Evolutionary conservation across 2,329 filamentous ascomycete genomes (phyloP).

Genomic region (Fusarium pininemorale): DNA sequence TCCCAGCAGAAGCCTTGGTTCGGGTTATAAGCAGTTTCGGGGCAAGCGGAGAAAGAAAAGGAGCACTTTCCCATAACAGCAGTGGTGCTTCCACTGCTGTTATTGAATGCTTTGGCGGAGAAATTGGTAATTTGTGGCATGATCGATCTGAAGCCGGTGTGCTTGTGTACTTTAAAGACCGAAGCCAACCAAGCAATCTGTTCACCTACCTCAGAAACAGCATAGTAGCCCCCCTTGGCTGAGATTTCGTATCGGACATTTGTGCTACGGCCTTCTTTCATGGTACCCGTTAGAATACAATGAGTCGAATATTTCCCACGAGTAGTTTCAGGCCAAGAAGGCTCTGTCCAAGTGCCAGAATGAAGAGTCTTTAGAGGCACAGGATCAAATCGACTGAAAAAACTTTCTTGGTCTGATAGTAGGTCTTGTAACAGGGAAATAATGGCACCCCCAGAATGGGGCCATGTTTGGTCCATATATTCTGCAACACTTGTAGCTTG

Average conservation of each 20-base stretch:
- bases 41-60: fast-evolving
- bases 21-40: no score
- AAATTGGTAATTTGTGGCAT: background rate
- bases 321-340: background rate
- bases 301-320: background rate
- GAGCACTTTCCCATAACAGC: fast-evolving
- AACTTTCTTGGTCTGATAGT: background rate
- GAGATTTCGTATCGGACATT: background rate
- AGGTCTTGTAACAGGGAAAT: background rate
- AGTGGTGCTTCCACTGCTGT: fast-evolving
- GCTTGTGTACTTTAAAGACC: background rate
- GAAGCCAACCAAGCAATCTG: conserved; percentile 14
- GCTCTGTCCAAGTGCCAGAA: fast-evolving
- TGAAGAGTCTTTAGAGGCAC: fast-evolving
- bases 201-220: conserved; percentile 10
- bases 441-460: background rate
- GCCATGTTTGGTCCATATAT: conserved; percentile 17
- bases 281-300: background rate
- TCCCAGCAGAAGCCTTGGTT: conserved; percentile 6
- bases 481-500: background rate
- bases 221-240: background rate
- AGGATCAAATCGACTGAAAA: background rate
- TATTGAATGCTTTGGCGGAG: fast-evolving
- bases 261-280: background rate
- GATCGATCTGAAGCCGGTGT: background rate